Base-by-base conservation (phyloP, 129 eudicot species). In the Pittosporum tobira region DNA sequence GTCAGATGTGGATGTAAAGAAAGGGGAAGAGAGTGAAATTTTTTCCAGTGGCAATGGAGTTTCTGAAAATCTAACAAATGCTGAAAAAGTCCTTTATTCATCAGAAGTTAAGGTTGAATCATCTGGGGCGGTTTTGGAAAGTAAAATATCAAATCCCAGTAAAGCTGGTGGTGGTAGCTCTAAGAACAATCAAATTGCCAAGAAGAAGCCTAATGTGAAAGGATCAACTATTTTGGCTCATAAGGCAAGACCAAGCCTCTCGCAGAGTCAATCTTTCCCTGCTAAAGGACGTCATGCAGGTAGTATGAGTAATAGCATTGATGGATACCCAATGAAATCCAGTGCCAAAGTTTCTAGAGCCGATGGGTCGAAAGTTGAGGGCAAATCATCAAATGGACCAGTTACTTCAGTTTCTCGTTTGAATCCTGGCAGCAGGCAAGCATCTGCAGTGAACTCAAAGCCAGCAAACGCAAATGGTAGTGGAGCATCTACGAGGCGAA, bases 221-320 rank as follows among this genome's bases (percentile, higher is more conserved):
- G 73, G 61, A 25, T 28, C 69, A 27, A 66, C 71, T 27, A 62
- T 51, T n/a, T 29, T 66, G 34, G 64, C 70, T 48, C 69, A 75
- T 36, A 77, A 71, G 57, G 48, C 67, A 19, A 80, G 72, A 67
- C 66, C 82, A 23, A 78, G 70, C 57, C 26, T 82, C 25, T 70
- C 73, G 13, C 94, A 83, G 70, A 83, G 95, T 65, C 66, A 67
- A 45, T 90, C 95, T 14, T 73, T 90, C 59, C 97, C 95, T 34
- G 62, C 95, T 18, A 79, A 59, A 53, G 75, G 80, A 4, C 70
- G 40, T 53, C 59, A 57, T 49, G 63, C 65, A 24, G 72, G 73
- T 66, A 61, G 71, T 29, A 73, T 75, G 74, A 77, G 64, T 68
- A 68, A 71, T 51, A 90, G 95, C 73, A 38, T 77, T 51, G 97